These are phyloP conservation scores for Cucumis melo DNA, from an alignment of 306 rosid genomes.

Conservation along the genomic window DNA sequence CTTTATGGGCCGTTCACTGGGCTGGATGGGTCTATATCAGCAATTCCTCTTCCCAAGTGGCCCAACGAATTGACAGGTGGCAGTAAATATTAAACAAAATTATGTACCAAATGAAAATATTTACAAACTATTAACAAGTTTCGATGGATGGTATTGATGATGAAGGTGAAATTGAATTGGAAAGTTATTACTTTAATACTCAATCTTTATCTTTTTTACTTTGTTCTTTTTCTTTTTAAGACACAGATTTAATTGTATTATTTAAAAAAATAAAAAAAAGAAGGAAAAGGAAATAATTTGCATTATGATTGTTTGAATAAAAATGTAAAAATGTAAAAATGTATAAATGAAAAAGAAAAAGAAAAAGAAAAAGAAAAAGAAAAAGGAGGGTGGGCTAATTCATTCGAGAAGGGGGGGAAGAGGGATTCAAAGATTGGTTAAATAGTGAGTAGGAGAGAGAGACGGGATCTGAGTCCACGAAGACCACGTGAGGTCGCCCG, in stretches of 20 bases:
- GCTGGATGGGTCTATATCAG: background rate
- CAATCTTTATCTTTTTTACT: background rate
- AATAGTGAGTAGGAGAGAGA: background rate
- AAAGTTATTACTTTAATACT: background rate
- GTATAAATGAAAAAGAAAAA: background rate
- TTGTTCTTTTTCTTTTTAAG: background rate
- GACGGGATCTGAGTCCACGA: constrained; percentile 11
- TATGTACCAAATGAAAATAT: background rate
- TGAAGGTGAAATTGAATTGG: background rate
- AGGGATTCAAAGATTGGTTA: background rate
- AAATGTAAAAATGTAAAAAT: background rate
- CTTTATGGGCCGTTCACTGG: background rate
- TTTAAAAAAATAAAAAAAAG: background rate
- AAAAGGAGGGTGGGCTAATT: background rate
- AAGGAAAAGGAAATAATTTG: background rate
- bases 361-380: background rate
- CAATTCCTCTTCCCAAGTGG: background rate
- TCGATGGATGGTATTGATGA: background rate
- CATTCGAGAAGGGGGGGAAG: background rate
- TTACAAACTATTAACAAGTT: background rate
- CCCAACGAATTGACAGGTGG: background rate
- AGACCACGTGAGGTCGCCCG: constrained; percentile 16
- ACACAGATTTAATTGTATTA: background rate
- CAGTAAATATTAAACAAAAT: background rate
- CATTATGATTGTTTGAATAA: background rate